Percentiles rank a stretch among this genome's conserved stretches.
Conservation (phyloP, 2,329 filamentous ascomycete genomes). For the Rhexocercosporidium sp. region DNA sequence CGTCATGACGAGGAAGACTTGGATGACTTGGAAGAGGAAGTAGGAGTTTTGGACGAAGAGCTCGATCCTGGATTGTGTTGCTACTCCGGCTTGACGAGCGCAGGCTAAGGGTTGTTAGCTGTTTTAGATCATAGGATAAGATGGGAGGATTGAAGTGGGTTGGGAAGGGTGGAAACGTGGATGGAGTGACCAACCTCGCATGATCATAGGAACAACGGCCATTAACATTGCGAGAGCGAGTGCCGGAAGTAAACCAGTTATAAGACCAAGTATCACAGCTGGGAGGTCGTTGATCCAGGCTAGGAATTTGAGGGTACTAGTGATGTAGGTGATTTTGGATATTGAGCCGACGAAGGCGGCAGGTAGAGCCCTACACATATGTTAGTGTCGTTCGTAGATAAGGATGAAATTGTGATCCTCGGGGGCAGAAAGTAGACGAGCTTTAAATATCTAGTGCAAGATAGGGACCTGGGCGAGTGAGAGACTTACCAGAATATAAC, state of each 20-base stretch:
- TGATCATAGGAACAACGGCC: slow-evolving; percentile 62
- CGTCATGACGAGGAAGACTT: slow-evolving; percentile 73
- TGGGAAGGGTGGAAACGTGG: not conserved
- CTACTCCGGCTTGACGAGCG: slow-evolving; percentile 63
- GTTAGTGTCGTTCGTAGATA: not conserved
- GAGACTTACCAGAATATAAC: slow-evolving; percentile 64
- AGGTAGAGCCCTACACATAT: slow-evolving; percentile 54
- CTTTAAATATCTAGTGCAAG: not conserved
- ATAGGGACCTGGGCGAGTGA: not conserved
- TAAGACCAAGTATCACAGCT: slow-evolving; percentile 58
- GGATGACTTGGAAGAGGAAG: slow-evolving; percentile 67
- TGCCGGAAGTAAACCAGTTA: slow-evolving; percentile 66
- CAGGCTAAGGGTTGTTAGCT: slow-evolving; percentile 48
- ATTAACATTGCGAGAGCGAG: slow-evolving; percentile 65
- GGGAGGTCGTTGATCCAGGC: slow-evolving; percentile 63
- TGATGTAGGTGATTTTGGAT: slow-evolving; percentile 65
- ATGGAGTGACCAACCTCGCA: slow-evolving; percentile 53
- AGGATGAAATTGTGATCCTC: no score
- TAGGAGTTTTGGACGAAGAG: slow-evolving; percentile 67
- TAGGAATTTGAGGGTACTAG: slow-evolving; percentile 57
- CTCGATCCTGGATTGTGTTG: slow-evolving; percentile 64
- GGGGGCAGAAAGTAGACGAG: no score
- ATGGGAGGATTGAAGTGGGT: not conserved
- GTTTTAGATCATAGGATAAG: not conserved
- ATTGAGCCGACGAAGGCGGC: slow-evolving; percentile 68